Percentiles rank a stretch among this genome's conserved stretches.
Evolutionary conservation across 2,329 filamentous ascomycete species (phyloP).

Genomic region (Fusarium metavorans): DNA sequence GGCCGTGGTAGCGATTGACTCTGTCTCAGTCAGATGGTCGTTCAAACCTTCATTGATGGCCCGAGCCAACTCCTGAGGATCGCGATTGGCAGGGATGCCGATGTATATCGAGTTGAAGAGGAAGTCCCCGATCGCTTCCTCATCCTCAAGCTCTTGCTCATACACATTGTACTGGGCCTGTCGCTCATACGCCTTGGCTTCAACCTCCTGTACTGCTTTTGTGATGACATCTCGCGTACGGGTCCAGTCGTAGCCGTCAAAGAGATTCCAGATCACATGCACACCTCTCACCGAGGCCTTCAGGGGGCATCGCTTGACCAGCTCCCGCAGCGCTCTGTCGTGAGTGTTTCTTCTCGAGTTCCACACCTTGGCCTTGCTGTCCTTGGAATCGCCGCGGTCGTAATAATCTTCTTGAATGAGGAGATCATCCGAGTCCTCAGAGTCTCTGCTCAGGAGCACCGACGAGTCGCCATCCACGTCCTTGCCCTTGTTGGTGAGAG

Average conservation of each 20-base stretch:
- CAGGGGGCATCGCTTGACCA: conserved; percentile 76
- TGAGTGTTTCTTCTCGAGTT: conserved; percentile 83
- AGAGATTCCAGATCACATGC: conserved; percentile 96
- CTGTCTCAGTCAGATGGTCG: conserved; percentile 88
- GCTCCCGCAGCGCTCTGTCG: conserved; percentile 71
- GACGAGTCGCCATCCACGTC: conserved; percentile 52
- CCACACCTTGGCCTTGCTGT: conserved; percentile 81
- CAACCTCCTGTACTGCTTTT: conserved; percentile 89
- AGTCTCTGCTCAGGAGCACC: conserved; percentile 49
- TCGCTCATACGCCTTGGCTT: conserved; percentile 83
- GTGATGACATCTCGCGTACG: conserved; percentile 87
- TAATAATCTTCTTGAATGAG: conserved; percentile 85
- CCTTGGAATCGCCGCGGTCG: conserved; percentile 68
- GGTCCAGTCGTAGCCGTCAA: conserved; percentile 97
- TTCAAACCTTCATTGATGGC: conserved; percentile 92
- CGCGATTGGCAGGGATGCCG: conserved; percentile 86
- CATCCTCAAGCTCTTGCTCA: conserved; percentile 81
- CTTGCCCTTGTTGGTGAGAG: conserved; percentile 46
- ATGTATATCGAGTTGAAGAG: conserved; percentile 99
- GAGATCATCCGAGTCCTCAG: conserved; percentile 71
- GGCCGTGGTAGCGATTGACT: conserved; percentile 85
- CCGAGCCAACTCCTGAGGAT: conserved; percentile 82
- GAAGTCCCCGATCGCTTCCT: conserved; percentile 91
- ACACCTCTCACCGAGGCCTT: conserved; percentile 85
- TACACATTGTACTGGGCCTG: conserved; percentile 69